Evolutionary conservation across 495 filamentous ascomycete species (phyloP), one percentile per base, ranked within the genome.

Genomic region (Lasiosphaeria hispida): DNA sequence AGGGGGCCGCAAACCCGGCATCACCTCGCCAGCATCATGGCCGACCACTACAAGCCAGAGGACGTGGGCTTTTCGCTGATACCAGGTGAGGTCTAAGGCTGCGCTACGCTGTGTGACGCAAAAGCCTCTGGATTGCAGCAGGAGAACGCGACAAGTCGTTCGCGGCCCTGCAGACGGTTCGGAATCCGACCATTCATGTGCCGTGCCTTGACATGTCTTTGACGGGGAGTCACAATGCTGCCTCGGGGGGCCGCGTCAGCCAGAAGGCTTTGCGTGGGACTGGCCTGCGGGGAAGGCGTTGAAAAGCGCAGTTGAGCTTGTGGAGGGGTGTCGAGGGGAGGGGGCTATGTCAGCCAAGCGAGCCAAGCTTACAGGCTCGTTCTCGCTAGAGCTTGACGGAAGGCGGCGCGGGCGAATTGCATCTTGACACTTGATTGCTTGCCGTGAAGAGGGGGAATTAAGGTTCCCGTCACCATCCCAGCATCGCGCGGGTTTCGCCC

Each of bases 21-120:
- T 53, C 91, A 91, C 67, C 79, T 96, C 7, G 90, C 91, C 69
- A 78, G 85, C 55, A 89, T 94, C 57, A 84, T 94, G 44, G 83
- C 83, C 7, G 91, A 95, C 71, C 91, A 96, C 66, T 96, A 96
- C 71, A 87, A 89, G 52, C 74, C 80, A 39, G 89, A 95, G 69
- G 91, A 96, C 69, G 85, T 90, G 50, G 84, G 80, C 58, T 83
- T 90, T 52, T 71, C 74, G n/a, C 54, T 78, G 39, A 70, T 70
- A 35, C 57, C 63, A 55, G 57, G 49, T 39, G 61, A 68, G 48
- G 39, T 53, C 19, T 50, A 56, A 17, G 42, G 7, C 40, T 18
- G 18, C 7, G 45, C 40, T 18, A 17, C 10, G 23, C 35, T 11
- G 35, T 18, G 40, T 57, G 17, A 47, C 39, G 49, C 53, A 39